A percentile compares a stretch with the other conserved stretches of the same genome.
These are phyloP conservation scores for Datisca glomerata DNA, from an alignment of 306 rosid genomes.

Conservation along the genomic window DNA sequence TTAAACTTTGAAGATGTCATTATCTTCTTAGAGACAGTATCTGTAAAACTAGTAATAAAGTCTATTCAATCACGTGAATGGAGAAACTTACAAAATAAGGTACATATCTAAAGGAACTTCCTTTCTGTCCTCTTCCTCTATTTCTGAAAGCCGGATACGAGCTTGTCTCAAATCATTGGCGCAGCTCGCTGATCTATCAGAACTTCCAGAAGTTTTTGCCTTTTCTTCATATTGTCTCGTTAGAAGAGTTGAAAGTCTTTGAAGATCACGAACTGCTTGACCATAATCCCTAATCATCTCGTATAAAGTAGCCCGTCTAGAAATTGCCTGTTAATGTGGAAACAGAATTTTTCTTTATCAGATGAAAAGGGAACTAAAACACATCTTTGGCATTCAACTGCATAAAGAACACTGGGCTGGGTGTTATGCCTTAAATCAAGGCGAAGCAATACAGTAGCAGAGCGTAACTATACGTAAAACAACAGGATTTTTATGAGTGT, in stretches of 20 bases:
- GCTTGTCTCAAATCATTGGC: slow-evolving; percentile 72
- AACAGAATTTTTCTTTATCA: no score
- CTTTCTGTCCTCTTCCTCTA: slow-evolving; percentile 80
- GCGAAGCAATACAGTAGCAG: no score
- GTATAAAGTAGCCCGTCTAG: slow-evolving; percentile 70
- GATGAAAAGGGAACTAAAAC: no score
- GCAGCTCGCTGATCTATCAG: slow-evolving; percentile 44
- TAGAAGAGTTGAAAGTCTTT: slow-evolving; percentile 54
- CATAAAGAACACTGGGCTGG: no score
- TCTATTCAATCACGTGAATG: background rate
- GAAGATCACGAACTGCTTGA: slow-evolving; percentile 75
- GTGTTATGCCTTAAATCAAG: no score
- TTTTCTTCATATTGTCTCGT: slow-evolving; percentile 43
- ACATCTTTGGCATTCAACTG: no score
- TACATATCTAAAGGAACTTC: slow-evolving; percentile 86
- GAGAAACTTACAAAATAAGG: slow-evolving; percentile 72
- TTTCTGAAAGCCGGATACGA: slow-evolving; percentile 51
- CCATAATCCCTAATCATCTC: slow-evolving; percentile 87
- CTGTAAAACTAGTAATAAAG: no score
- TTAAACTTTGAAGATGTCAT: no score
- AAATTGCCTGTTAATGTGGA: slow-evolving; percentile 79
- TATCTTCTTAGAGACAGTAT: no score
- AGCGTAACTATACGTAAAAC: no score
- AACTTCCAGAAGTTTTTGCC: slow-evolving; percentile 30
- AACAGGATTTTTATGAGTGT: no score